Percentiles rank a stretch among this genome's conserved stretches.
These are phyloP conservation scores for Pyrenochaeta sp. DNA, from an alignment of 2,329 filamentous ascomycete species.

Conservation along the genomic window DNA sequence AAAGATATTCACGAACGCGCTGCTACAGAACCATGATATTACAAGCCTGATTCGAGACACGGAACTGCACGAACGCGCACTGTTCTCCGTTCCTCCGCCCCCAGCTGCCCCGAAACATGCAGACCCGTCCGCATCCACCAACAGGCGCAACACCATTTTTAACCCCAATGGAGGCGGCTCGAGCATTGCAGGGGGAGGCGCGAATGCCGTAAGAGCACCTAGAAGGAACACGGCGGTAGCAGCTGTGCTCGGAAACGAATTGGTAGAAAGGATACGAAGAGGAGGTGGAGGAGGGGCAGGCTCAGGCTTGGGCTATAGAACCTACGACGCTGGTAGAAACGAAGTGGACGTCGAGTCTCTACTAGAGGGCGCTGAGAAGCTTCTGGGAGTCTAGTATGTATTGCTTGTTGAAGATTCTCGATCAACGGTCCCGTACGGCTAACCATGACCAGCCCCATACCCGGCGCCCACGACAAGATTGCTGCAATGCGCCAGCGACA, in stretches of 20 bases:
- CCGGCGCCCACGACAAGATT: constrained; percentile 81
- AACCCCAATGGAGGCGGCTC: constrained; percentile 44
- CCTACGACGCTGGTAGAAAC: constrained; percentile 61
- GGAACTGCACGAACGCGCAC: constrained; percentile 89
- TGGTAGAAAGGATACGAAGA: constrained; percentile 80
- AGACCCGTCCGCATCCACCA: constrained; percentile 53
- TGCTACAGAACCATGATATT: constrained; percentile 89
- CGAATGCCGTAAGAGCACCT: constrained; percentile 61
- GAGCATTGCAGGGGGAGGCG: constrained; percentile 48
- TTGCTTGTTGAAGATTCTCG: not conserved
- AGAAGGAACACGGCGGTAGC: constrained; percentile 84
- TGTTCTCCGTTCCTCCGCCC: constrained; percentile 88
- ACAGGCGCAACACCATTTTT: constrained; percentile 60
- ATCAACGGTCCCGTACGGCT: not conserved
- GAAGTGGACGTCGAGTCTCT: constrained; percentile 89
- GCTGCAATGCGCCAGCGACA: constrained; percentile 74
- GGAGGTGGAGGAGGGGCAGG: constrained; percentile 64
- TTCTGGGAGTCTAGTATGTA: constrained; percentile 81
- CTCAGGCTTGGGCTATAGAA: constrained; percentile 55
- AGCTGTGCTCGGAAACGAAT: constrained; percentile 84
- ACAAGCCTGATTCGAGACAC: constrained; percentile 94
- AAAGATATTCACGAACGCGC: constrained; percentile 94
- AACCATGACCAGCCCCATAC: constrained; percentile 65
- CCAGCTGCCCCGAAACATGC: constrained; percentile 57
- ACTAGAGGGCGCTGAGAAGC: constrained; percentile 85